Percentiles rank a stretch among this genome's conserved stretches.
These are phyloP conservation scores for Pseudomassariella vexata DNA, from an alignment of 2,329 filamentous ascomycete genomes.

Conservation along the genomic window DNA sequence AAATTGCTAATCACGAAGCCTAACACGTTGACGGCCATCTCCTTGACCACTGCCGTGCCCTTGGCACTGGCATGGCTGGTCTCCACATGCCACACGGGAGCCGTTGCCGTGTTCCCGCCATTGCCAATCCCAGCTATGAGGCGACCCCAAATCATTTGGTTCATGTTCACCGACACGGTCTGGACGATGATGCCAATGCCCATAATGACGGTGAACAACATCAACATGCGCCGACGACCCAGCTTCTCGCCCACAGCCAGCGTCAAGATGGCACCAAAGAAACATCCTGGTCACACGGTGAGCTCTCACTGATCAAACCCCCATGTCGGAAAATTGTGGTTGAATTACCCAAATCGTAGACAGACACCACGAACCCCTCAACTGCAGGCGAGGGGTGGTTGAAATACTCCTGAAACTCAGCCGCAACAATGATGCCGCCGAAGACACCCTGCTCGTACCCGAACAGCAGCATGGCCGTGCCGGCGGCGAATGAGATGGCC, in stretches of 20 bases:
- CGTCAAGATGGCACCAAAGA: conserved; percentile 40
- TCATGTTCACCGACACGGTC: conserved; percentile 25
- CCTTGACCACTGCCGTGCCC: conserved; percentile 26
- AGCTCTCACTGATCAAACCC: no score
- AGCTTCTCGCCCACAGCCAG: conserved; percentile 26
- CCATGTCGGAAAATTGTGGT: no score
- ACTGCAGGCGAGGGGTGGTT: conserved; percentile 20
- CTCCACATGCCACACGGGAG: conserved; percentile 33
- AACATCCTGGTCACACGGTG: no score
- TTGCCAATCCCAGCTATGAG: conserved; percentile 43
- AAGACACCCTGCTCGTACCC: conserved; percentile 49
- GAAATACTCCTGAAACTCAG: conserved; percentile 40
- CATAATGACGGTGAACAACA: conserved; percentile 26
- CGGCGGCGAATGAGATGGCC: no score
- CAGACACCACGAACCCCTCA: conserved; percentile 46
- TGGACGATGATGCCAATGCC: conserved; percentile 28
- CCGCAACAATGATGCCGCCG: conserved; percentile 46
- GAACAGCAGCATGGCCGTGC: no score
- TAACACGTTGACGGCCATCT: conserved; percentile 24
- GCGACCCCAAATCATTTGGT: conserved; percentile 37
- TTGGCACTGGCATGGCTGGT: conserved; percentile 24
- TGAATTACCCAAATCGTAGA: conserved; percentile 56
- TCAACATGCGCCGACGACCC: conserved; percentile 26
- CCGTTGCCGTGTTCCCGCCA: conserved; percentile 32
- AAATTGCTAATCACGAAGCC: conserved; percentile 22